Conservation (phyloP, 805 yeast genomes). For the Metschnikowia peoriensis region DNA sequence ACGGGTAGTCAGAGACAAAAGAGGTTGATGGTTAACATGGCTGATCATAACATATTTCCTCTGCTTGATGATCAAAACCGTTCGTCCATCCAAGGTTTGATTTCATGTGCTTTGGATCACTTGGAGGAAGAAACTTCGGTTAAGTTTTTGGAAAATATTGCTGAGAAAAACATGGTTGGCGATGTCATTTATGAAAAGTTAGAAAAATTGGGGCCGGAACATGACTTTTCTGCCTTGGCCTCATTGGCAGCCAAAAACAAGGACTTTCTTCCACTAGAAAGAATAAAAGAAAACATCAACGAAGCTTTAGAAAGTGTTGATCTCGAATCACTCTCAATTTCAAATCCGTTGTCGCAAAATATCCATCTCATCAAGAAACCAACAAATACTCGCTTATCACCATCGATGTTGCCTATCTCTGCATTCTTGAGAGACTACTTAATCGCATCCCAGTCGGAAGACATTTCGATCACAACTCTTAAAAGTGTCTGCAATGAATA, state of each 20-base stretch:
- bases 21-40: conserved; percentile 17
- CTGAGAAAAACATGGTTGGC: conserved; percentile 9
- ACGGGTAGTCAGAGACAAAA: conserved; percentile 9
- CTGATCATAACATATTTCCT: background rate
- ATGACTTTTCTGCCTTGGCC: conserved; percentile 17
- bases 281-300: conserved; percentile 24
- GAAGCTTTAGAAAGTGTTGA: conserved; percentile 13
- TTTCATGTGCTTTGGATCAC: conserved; percentile 18
- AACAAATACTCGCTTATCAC: conserved; percentile 3
- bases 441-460: background rate
- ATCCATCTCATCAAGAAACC: conserved; percentile 27
- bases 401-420: conserved; percentile 14
- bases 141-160: conserved; percentile 14
- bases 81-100: background rate
- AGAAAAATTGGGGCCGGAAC: background rate
- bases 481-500: conserved; percentile 7
- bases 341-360: conserved; percentile 47
- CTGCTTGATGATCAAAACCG: background rate
- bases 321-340: conserved; percentile 36
- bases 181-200: conserved; percentile 16
- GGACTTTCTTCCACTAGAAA: conserved; percentile 18
- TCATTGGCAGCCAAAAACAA: conserved; percentile 4
- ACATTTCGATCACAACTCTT: background rate
- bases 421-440: conserved; percentile 14
- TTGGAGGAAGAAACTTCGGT: conserved; percentile 8